A percentile compares a stretch with the other conserved stretches of the same genome.
Evolutionary conservation across 805 yeast species (phyloP).

Genomic region (Wickerhamiella galacta): DNA sequence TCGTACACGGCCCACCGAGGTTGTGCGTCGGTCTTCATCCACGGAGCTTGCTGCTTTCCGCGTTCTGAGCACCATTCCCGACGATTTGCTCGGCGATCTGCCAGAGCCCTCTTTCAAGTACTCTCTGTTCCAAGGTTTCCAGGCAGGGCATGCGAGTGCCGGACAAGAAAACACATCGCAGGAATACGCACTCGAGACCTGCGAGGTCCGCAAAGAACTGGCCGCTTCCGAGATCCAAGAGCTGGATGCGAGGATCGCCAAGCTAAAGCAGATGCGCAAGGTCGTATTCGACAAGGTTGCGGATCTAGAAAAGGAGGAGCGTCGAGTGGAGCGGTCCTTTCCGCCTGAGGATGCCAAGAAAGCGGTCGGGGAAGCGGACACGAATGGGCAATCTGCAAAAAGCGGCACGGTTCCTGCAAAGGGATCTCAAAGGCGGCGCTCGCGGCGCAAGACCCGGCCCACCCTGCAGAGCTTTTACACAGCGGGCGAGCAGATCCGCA

Average conservation of each 20-base stretch:
- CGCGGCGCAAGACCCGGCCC: slow-evolving; percentile 36
- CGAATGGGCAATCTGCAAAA: not conserved
- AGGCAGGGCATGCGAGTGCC: slow-evolving; percentile 32
- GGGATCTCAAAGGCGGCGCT: slow-evolving; percentile 15
- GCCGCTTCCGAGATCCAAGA: slow-evolving; percentile 50
- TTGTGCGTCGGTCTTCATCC: slow-evolving; percentile 18
- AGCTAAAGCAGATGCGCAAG: slow-evolving; percentile 34
- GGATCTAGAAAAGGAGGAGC: slow-evolving; percentile 42
- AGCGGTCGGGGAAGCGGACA: not conserved
- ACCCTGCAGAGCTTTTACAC: slow-evolving; percentile 48
- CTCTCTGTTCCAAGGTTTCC: slow-evolving; percentile 55
- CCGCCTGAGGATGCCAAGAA: not conserved
- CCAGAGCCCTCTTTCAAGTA: slow-evolving; percentile 27
- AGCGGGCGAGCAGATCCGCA: slow-evolving; percentile 38
- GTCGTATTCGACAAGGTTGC: slow-evolving; percentile 43
- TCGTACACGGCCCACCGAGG: slow-evolving; percentile 21
- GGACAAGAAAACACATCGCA: slow-evolving; percentile 27
- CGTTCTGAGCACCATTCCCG: slow-evolving; percentile 39
- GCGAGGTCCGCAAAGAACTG: slow-evolving; percentile 47
- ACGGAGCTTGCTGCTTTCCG: slow-evolving; percentile 28
- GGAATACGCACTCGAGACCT: slow-evolving; percentile 34
- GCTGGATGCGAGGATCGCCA: slow-evolving; percentile 39
- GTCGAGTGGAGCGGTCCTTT: slow-evolving; percentile 29
- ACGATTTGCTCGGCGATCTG: slow-evolving; percentile 39
- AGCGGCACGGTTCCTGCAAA: slow-evolving; percentile 17